These are phyloP conservation scores for Globisporangium uncinulatum DNA, from an alignment of 352 stramenopile species.

Conservation along the genomic window DNA sequence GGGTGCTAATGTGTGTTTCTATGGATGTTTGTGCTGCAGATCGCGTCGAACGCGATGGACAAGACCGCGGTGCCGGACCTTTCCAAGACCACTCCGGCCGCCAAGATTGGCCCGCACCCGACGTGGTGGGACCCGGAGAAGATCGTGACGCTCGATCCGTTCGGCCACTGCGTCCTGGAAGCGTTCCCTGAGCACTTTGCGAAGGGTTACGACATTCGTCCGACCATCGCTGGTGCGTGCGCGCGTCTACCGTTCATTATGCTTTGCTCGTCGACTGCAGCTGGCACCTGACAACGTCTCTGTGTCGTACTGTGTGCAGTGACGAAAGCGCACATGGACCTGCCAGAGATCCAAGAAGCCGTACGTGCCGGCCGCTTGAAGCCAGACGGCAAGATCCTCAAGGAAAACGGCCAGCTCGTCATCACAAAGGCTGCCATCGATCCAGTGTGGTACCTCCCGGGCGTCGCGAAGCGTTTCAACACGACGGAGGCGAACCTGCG, in stretches of 20 bases:
- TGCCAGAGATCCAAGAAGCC: conserved; percentile 98
- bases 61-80: conserved; percentile 73
- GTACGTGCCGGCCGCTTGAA: conserved; percentile 91
- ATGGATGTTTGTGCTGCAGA: conserved; percentile 16
- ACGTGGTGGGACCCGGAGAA: conserved; percentile 96
- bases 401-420: conserved; percentile 85
- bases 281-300: too few species aligned
- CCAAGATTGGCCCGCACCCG: conserved; percentile 95
- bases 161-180: conserved; percentile 74
- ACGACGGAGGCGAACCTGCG: conserved; percentile 94
- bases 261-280: too few species aligned
- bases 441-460: conserved; percentile 98
- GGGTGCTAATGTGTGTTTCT: background rate
- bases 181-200: conserved; percentile 92
- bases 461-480: conserved; percentile 97
- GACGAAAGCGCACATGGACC: conserved; percentile 97
- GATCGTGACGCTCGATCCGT: conserved; percentile 79
- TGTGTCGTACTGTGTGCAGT: conserved; percentile 21
- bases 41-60: conserved; percentile 65
- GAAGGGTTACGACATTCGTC: conserved; percentile 98
- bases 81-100: conserved; percentile 92
- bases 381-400: conserved; percentile 95
- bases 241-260: too few species aligned
- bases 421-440: conserved; percentile 98
- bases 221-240: conserved; percentile 91